Percentiles rank a stretch among this genome's conserved stretches.
Evolutionary conservation across 2,329 filamentous ascomycete species (phyloP).

Genomic region (Epichloe festucae): DNA sequence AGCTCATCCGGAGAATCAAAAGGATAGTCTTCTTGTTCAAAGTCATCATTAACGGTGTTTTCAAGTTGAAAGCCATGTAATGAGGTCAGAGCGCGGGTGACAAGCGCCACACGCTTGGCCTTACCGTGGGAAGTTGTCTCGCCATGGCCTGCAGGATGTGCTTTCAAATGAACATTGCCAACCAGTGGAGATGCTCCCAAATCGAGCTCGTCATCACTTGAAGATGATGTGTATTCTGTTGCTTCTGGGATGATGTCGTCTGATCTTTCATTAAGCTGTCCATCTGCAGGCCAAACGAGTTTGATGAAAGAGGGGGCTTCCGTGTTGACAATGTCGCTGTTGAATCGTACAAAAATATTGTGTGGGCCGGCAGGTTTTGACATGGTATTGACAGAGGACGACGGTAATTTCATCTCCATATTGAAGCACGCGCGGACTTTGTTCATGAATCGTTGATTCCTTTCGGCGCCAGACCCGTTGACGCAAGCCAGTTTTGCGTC

Average conservation of each 20-base stretch:
- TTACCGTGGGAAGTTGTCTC: constrained; percentile 1
- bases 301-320: neutral
- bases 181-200: neutral
- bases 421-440: constrained; percentile 27
- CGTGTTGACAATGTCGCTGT: constrained; percentile 5
- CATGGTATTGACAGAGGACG: constrained; percentile 13
- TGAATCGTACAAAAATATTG: constrained; percentile 20
- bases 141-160: neutral
- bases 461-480: constrained; percentile 4
- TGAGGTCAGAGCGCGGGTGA: constrained; percentile 17
- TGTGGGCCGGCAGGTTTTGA: constrained; percentile 16
- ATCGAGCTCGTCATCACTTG: constrained; percentile 9
- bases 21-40: constrained; percentile 1
- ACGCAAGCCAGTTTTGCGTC: neutral
- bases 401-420: constrained; percentile 31
- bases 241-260: neutral
- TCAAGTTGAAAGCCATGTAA: constrained; percentile 6
- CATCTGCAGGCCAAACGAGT: constrained; percentile 14
- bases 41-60: neutral
- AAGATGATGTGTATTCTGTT: constrained; percentile 4
- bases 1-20: constrained; percentile 20
- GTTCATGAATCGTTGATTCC: constrained; percentile 12
- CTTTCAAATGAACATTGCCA: neutral
- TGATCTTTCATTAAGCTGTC: constrained; percentile 12
- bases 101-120: constrained; percentile 18